Evolutionary conservation across 192 early-diverging fungal species (phyloP), one percentile per base, ranked within the genome.

Genomic region (Geranomyces variabilis): DNA sequence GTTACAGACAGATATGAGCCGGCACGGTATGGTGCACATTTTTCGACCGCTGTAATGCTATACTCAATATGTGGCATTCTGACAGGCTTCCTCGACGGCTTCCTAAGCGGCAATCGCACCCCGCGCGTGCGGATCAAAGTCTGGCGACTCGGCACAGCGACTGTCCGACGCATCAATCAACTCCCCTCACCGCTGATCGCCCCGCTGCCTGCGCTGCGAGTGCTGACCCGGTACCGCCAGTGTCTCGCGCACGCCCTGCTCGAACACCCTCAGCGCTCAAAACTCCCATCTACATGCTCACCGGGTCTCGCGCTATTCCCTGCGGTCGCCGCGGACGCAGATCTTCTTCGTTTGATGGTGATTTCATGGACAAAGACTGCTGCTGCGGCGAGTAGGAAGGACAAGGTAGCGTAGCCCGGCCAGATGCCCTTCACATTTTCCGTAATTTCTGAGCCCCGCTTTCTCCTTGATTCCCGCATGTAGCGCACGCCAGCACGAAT

Each of bases 141-240:
- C 15, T 83, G 81, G 79, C 80, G 83, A 69, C 73, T 84, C 4
- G 75, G 80, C 1, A 67, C 73, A 57, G 60, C 72, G 1, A 72
- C 77, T 12, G 12, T 79, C n/a, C 64, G 69, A 33, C 58, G 80
- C 26, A 60, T 84, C 41, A 80, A 86, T 46, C 72, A 77, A 7
- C 79, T 86, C 0, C 84, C 84, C 6, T 69, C 70, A 36, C 66
- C 70, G 10, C 64, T 86, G 19, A 73, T 83, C 55, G 73, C 63
- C 1, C 70, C 69, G 44, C 72, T 85, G 36, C 30, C 66, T 7
- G 76, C 74, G 14, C 65, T 78, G 14, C 77, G 79, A 1, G 70
- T 81, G 0, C 71, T 86, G 41, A 60, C 81, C 8, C 53, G 73
- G 58, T 83, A 83, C 67, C 67, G 84, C n/a, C 70, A 77, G 28